Base-by-base conservation (phyloP, 139 green algal species). In the Cymbomonas tetramitiformis region DNA sequence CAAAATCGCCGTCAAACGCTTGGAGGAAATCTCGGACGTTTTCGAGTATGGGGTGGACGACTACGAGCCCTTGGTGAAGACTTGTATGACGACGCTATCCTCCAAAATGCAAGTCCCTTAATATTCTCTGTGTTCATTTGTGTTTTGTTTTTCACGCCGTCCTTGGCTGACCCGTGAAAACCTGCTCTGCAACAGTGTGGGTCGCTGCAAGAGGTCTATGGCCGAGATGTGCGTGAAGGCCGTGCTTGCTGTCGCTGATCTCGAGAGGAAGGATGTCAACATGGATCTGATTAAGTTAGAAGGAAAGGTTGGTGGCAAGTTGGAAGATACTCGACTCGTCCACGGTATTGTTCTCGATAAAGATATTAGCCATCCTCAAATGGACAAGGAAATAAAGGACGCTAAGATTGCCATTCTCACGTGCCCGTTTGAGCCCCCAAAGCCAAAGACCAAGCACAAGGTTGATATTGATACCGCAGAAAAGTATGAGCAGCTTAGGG, bases 391-490 rank as follows among this genome's bases (percentile, higher is more conserved):
- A 15, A 75, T 93, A 29, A 61, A 83, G 6, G 74, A 96, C 58
- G 89, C 90, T 2, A 90, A 91, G 62, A 90, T 99, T 24, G 92
- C 92, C 40, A 96, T 99, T 67, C 75, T 99, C 9, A 99, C 92
- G 1, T 98, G 92, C 66, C 88, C 92, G 24, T 99, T 99, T 69
- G 92, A 99, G 84, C 87, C 92, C 0, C 92, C 92, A 6, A 98
- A 97, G 86, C 92, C 92, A 44, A 99, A 99, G 78, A 99, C 89
- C 47, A 99, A 99, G 84, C 92, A 99, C 76, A 99, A 99, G 80
- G 74, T 96, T 31, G 90, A 99, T 61, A 98, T 99, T 46, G 84
- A 95, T 79, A 90, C 71, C 7, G 92, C 94, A 36, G 87, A 97
- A 70, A 96, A 98, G 79, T 98, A 92, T 64, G 83, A 99, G 76